These are phyloP conservation scores for Micractinium sp. DNA, from an alignment of 139 green algal species.

Conservation along the genomic window DNA sequence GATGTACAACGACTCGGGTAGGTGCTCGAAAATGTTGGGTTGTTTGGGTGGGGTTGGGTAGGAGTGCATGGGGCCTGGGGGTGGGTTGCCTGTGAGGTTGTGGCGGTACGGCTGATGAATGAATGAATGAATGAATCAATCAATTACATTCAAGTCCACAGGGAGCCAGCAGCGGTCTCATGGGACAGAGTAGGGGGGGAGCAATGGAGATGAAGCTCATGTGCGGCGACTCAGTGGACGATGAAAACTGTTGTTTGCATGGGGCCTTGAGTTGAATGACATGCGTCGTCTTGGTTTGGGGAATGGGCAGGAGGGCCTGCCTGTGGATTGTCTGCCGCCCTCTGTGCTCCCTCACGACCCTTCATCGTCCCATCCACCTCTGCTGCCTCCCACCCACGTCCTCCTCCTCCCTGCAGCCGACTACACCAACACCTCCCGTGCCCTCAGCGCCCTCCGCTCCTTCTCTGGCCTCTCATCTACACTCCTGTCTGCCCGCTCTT, in stretches of 20 bases:
- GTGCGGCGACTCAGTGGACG: neutral
- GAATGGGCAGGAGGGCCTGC: too few species aligned
- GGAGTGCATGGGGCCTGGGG: too few species aligned
- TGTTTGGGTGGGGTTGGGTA: too few species aligned
- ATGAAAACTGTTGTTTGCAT: neutral
- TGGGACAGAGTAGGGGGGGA: neutral
- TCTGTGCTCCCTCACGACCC: neutral
- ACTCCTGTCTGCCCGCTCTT: neutral
- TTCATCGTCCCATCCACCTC: neutral
- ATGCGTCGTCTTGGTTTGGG: too few species aligned
- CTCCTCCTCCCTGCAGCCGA: conserved; percentile 52
- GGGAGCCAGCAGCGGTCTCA: neutral
- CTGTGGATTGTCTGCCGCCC: too few species aligned
- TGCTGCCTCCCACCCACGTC: neutral
- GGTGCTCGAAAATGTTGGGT: neutral
- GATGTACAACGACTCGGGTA: conserved; percentile 29
- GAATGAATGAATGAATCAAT: neutral
- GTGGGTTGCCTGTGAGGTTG: too few species aligned
- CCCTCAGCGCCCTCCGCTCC: conserved; percentile 34
- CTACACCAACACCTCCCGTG: conserved; percentile 85
- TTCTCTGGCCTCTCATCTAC: too few species aligned
- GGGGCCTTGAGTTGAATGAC: too few species aligned
- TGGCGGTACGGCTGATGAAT: too few species aligned
- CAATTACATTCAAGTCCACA: neutral
- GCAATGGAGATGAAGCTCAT: neutral